Percentiles rank a stretch among this genome's conserved stretches.
Conservation (phyloP, 495 filamentous ascomycete genomes). For the Trypethelium eluteriae region DNA sequence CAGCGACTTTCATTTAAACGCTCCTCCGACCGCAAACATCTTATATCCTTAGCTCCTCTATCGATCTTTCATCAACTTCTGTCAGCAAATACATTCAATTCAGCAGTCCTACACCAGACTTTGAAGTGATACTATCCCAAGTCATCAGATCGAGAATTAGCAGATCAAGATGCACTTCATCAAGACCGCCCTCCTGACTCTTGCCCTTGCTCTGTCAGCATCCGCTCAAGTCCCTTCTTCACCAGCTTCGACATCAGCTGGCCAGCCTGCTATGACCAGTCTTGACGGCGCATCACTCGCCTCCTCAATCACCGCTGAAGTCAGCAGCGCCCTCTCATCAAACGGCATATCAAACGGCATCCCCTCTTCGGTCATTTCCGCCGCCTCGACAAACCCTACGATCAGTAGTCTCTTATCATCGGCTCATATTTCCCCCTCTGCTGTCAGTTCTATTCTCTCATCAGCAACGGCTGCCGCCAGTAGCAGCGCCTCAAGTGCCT, state of each 20-base stretch:
- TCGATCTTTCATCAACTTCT: no score
- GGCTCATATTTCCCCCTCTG: neutral
- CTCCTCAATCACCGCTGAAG: neutral
- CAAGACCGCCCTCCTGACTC: neutral
- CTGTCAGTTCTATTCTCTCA: neutral
- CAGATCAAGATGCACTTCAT: slow-evolving; percentile 3
- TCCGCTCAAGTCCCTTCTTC: slow-evolving; percentile 6
- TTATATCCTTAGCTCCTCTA: no score
- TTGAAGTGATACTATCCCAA: no score
- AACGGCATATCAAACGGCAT: neutral
- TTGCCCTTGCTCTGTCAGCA: neutral
- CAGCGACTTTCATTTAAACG: no score
- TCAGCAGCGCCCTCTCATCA: neutral
- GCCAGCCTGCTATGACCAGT: neutral
- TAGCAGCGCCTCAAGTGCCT: neutral
- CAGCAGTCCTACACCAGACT: no score
- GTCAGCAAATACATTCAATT: no score
- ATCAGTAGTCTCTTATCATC: neutral
- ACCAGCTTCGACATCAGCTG: neutral
- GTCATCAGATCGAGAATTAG: neutral
- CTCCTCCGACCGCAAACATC: no score
- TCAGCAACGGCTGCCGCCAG: neutral
- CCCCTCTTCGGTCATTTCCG: neutral
- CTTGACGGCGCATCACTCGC: neutral
- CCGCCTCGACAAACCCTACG: neutral